Evolutionary conservation across 1,139 yeast species (phyloP), one percentile per base, ranked within the genome.

Genomic region (Suhomyces terraborum): DNA sequence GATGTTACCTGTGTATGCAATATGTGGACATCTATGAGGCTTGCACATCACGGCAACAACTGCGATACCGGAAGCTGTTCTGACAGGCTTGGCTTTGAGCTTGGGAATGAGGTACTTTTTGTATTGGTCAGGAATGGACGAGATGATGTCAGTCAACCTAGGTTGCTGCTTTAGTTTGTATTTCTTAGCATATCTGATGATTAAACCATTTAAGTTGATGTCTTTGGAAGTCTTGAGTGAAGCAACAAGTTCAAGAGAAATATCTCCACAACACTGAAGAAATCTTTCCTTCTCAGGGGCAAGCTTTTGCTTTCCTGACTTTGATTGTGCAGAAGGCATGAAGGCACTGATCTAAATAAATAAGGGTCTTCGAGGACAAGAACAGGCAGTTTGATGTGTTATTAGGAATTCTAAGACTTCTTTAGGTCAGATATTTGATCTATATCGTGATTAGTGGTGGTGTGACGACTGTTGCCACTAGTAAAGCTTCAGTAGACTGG

Each of bases 11-110:
- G 99, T 93, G 62, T 93, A 94, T 23, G 98, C 98, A 57, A 93
- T 94, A 64, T 93, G 99, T 23, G 99, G 99, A 67, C 99, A 93
- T 69, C 99, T 78, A 64, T 93, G 98, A 3, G 98, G 98, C 63
- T 93, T 94, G 69, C 98, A 93, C 98, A 94, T 93, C 26, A 94
- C 98, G 0, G 98, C 98, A 37, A 93, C 98, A 17, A 93, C 98
- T 6, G 98, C 98, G 46, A 93, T 94, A 57, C 93, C 99, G 8
- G 96, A 87, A 0, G 99, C 99, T 0, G 99, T 94, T 64, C 99
- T 79, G 36, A 93, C 98, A 0, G 99, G 99, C 63, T 93, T 93
- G 21, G 98, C 98, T 67, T 93, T 88, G 38, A 93, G 74, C 65
- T 91, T 91, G 3, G 98, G 98, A 36, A 94, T 73, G 45, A 93